Percentiles rank a stretch among this genome's conserved stretches.
phyloP scores from a whole-genome alignment of 345 rosid genomes.

The Garcia nutans region DNA sequence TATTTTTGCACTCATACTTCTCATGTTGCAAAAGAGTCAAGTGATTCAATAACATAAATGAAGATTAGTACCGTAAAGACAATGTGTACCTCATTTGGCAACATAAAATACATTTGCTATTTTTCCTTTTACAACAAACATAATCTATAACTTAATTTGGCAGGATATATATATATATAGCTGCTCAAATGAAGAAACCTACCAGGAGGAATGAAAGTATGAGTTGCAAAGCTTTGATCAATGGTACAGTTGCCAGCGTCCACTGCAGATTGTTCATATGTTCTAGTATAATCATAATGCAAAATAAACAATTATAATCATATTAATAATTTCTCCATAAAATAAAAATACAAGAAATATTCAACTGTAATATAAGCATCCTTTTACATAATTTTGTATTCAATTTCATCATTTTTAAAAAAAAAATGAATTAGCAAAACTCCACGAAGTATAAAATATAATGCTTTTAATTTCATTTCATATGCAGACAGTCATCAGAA shows the following conservation, averaged over 20 bases:
- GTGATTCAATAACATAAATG: background rate
- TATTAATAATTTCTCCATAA: background rate
- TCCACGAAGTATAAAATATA: background rate
- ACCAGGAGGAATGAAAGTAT: conserved; percentile 91
- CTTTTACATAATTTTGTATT: background rate
- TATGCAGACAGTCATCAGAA: background rate
- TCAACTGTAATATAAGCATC: background rate
- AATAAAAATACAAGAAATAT: background rate
- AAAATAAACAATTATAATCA: conserved; percentile 9
- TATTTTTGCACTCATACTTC: background rate
- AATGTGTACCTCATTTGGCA: background rate
- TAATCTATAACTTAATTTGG: background rate
- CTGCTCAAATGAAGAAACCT: conserved; percentile 13
- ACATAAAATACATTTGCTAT: background rate
- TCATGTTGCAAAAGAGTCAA: background rate
- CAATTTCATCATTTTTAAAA: background rate
- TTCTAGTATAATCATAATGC: conserved; percentile 34
- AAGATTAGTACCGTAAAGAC: background rate
- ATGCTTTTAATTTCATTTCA: background rate
- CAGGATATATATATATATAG: background rate
- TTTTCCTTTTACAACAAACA: background rate
- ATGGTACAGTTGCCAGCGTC: conserved; percentile 78
- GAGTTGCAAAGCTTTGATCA: conserved; percentile 88
- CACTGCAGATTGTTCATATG: conserved; percentile 79
- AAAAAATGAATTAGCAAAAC: background rate